Conservation (phyloP, 2,329 filamentous ascomycete genomes). For the Bipolaris victoriae region DNA sequence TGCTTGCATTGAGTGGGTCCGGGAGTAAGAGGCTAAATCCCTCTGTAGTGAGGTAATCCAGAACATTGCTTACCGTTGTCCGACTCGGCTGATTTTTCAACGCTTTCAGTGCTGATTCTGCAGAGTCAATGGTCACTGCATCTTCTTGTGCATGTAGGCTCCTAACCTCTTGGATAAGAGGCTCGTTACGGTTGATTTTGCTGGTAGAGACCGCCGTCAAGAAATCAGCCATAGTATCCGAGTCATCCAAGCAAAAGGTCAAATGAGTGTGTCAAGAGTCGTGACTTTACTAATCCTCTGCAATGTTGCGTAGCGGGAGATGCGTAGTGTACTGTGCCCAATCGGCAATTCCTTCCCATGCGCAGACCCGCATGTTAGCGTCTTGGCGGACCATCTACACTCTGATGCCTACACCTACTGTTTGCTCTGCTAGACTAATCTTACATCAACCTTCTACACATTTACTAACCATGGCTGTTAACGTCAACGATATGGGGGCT, state of each 20-base stretch:
- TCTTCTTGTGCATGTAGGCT: slow-evolving; percentile 18
- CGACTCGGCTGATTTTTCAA: slow-evolving; percentile 69
- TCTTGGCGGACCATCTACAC: slow-evolving; percentile 27
- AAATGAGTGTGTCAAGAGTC: not conserved
- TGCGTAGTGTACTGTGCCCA: slow-evolving; percentile 6
- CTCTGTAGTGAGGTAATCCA: slow-evolving; percentile 59
- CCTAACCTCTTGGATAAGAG: slow-evolving; percentile 25
- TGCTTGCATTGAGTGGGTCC: slow-evolving; percentile 71
- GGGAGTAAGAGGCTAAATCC: slow-evolving; percentile 66
- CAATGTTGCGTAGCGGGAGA: slow-evolving; percentile 1
- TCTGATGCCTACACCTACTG: slow-evolving; percentile 34
- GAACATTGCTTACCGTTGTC: slow-evolving; percentile 58
- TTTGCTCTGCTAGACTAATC: slow-evolving; percentile 21
- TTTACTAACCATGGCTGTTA: slow-evolving; percentile 35
- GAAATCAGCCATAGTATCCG: slow-evolving; percentile 54
- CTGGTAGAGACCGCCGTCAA: slow-evolving; percentile 56
- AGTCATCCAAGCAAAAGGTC: not conserved
- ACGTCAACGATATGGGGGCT: slow-evolving; percentile 14
- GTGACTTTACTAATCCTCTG: not conserved
- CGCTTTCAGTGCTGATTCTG: slow-evolving; percentile 62
- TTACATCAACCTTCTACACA: slow-evolving; percentile 11
- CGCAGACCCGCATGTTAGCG: slow-evolving; percentile 26
- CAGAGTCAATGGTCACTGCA: slow-evolving; percentile 31
- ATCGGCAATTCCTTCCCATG: slow-evolving; percentile 33
- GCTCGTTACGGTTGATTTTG: slow-evolving; percentile 25